Base-by-base conservation (phyloP, 2,329 filamentous ascomycete species). In the Annulohypoxylon truncatum region DNA sequence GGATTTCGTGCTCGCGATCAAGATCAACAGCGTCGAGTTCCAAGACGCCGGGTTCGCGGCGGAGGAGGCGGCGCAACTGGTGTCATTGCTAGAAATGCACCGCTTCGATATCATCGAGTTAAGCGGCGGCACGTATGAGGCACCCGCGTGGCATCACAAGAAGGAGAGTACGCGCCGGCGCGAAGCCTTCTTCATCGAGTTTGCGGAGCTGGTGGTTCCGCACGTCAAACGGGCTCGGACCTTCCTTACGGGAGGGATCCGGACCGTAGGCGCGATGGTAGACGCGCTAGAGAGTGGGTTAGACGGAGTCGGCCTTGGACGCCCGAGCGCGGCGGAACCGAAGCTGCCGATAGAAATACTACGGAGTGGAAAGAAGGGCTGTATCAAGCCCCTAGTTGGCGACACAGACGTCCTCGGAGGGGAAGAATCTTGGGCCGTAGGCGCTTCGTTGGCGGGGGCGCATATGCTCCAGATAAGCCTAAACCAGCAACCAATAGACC, bases 171-270 rank as follows among this genome's bases (percentile, higher is more conserved):
- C 87, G 0, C 76, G 79, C 3, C 81, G 82, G 0, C 83, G 90
- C 4, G 89, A 92, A 70, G 87, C 88, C 0, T 91, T 90, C 79
- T 92, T 92, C 77, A 80, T 91, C 2, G 85, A 90, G 57, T 92
- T 91, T 68, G 86, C 87, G 0, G 77, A 80, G n/a, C 78, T 80
- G 7, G 82, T 87, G 31, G 67, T 59, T 9, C 71, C 71, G 51
- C 82, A 86, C 26, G 72, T 74, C 3, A 76, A 78, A 22, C 81
- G 85, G 58, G 81, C 82, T 0, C 67, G 77, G 2, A 75, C 85
- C 0, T 77, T 82, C 0, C 82, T 91, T 2, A 90, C 87, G 0
- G 89, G 89, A 2, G 89, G 89, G 0, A 90, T 92, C 75, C 82
- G 87, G 1, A 85, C 82, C 0, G 77, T 83, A 2, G 73, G 75